These are phyloP conservation scores for Daldinia vernicosa DNA, from an alignment of 495 filamentous ascomycete genomes.

Conservation along the genomic window DNA sequence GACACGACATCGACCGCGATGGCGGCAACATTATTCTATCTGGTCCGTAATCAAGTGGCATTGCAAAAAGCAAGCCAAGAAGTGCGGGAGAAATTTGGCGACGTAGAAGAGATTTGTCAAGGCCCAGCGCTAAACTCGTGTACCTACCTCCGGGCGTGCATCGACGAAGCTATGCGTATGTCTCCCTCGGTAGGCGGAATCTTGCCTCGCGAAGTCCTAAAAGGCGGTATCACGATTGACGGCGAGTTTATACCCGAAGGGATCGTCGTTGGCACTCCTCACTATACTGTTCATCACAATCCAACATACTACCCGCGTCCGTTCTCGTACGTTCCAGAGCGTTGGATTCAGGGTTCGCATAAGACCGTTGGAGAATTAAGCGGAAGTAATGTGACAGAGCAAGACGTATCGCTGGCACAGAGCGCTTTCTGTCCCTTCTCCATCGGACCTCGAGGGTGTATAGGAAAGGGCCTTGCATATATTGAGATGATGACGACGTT, in stretches of 20 bases:
- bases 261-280: conserved; percentile 61
- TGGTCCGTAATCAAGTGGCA: conserved; percentile 64
- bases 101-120: conserved; percentile 62
- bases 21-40: conserved; percentile 71
- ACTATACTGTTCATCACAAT: conserved; percentile 67
- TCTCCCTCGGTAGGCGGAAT: conserved; percentile 70
- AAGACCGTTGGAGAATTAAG: conserved; percentile 29
- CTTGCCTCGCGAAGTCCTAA: conserved; percentile 68
- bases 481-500: conserved; percentile 61
- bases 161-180: conserved; percentile 78
- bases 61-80: conserved; percentile 60
- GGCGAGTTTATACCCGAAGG: conserved; percentile 63
- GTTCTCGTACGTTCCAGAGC: conserved; percentile 62
- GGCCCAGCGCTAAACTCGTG: conserved; percentile 63
- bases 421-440: conserved; percentile 68
- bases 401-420: conserved; percentile 53
- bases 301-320: conserved; percentile 61
- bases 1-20: conserved; percentile 74
- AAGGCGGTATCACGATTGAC: conserved; percentile 67
- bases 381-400: conserved; percentile 37
- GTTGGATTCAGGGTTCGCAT: conserved; percentile 57
- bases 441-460: conserved; percentile 64
- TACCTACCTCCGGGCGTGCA: conserved; percentile 66
- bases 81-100: conserved; percentile 58
- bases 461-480: conserved; percentile 68